Base-by-base conservation (phyloP, 176 grass and related monocot species). In the Triticum monococcum region DNA sequence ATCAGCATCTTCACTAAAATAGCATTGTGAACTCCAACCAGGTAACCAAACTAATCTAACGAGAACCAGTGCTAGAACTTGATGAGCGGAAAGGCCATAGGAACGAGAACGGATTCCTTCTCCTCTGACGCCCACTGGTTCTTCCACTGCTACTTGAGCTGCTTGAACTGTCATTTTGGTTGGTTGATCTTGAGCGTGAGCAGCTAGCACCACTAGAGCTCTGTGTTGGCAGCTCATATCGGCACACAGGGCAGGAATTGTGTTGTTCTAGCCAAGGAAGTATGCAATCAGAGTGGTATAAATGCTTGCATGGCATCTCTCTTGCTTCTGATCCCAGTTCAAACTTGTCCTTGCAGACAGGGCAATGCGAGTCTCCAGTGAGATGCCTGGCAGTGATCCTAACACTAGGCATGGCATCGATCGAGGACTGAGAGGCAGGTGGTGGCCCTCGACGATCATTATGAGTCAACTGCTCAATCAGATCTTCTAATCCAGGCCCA, bases 231-330 rank as follows among this genome's bases (percentile, higher is more conserved):
- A 98, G 65, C 86, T 95, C 91, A 68, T 89, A 85, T 14, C 95
- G 89, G 83, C 95, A 98, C 84, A 98, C 95, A 32, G 95, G 95
- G 0, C 96, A 98, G 30, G 96, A 98, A 77, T 95, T 98, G 52
- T 98, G 96, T 30, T 95, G 96, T 50, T 95, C 96, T 36, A 98
- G 83, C 96, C 96, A 98, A 45, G 96, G 96, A 87, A 98, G 68
- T 50, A 98, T 98, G 83, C 96, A 98, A 40, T 93, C 93, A 0
- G 89, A 82, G 77, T 98, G 96, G 86, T 98, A 98, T 7, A 98
- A 78, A 91, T 98, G 96, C 22, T 93, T 89, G 71, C 96, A 98
- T 61, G 96, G 96, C 91, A 93, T 98, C 81, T 95, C 93, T 81
- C 93, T 91, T 56, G 87, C 93, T 78, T 95, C 93, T 10, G 65